A percentile compares a stretch with the other conserved stretches of the same genome.
Evolutionary conservation across 345 rosid species (phyloP).

Genomic region (Corchorus capsularis): DNA sequence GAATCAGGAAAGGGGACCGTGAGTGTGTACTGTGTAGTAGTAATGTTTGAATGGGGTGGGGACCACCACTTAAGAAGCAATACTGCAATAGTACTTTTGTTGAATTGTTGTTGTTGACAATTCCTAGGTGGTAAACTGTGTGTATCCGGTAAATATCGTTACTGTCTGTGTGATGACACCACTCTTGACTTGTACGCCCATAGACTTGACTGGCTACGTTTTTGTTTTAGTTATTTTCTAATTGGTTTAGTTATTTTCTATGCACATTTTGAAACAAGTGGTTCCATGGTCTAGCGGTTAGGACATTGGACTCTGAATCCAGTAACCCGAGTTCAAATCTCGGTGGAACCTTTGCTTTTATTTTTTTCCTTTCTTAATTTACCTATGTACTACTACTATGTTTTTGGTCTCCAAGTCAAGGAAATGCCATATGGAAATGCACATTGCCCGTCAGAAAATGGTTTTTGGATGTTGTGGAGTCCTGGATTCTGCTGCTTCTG

Average conservation of each 20-base stretch:
- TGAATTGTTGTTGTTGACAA: background rate
- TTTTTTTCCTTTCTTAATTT: too few relatives aligned
- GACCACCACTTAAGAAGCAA: background rate
- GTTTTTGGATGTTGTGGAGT: background rate
- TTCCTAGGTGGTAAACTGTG: background rate
- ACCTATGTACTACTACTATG: too few relatives aligned
- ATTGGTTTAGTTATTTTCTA: background rate
- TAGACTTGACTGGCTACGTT: background rate
- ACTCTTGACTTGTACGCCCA: background rate
- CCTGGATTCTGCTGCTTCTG: background rate
- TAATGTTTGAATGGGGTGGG: background rate
- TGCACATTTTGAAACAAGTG: background rate
- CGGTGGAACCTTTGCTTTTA: constrained; percentile 65
- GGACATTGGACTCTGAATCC: constrained; percentile 98
- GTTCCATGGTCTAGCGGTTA: constrained; percentile 92
- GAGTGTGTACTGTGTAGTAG: too few relatives aligned
- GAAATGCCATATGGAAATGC: background rate
- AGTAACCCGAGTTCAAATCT: constrained; percentile 98
- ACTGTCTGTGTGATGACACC: background rate
- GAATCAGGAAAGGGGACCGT: background rate
- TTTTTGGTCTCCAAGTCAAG: background rate
- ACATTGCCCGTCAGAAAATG: background rate
- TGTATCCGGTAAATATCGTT: background rate
- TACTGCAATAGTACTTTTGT: background rate
- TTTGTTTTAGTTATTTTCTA: background rate